Evolutionary conservation across 768 basidiomycete genomes (phyloP), one percentile per base, ranked within the genome.

Genomic region (Baorangia bicolor): DNA sequence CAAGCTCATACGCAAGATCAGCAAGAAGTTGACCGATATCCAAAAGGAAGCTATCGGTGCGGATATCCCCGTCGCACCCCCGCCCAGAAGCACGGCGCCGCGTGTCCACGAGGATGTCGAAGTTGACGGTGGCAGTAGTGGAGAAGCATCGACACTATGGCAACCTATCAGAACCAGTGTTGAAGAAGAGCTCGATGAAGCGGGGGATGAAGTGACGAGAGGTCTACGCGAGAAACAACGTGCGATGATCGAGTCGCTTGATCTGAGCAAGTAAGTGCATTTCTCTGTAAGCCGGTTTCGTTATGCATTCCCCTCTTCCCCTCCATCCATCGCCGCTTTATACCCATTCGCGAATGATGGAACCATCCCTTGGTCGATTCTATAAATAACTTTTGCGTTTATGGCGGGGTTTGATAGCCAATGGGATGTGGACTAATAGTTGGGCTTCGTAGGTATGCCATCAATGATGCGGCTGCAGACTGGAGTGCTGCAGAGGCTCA

Each of bases 1-100:
- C 61, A 98, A 98, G 75, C 77, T 94, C 37, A 75, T 98, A 49
- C 85, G 92, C 49, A 94, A 94, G 73, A 82, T 96, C 59, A 84
- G 81, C 61, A 89, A 87, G 62, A 77, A 78, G 21, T 74, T 98
- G 45, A 78, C 84, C 27, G 87, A 90, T 37, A 79, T 96, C 20
- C 92, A 90, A 60, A 94, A 90, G 71, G 81, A 81, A 10, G 88
- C 85, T 1, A 85, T 96, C 58, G 82, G 80, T 20, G 82, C 83
- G 2, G 81, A 81, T 46, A 76, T 91, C 28, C 82, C 85, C 2
- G 65, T 74, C n/a, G 72, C 74, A 5, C 68, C 70, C 47, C 74
- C 57, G 30, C 62, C 52, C 57, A 69, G 49, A 63, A 56, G 16
- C 23, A 20, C 48, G 38, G 46, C 59, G 57, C 40, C 64, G 40